Evolutionary conservation across 805 yeast species (phyloP).

Genomic region (Saccharomycopsis synnaedendra): DNA sequence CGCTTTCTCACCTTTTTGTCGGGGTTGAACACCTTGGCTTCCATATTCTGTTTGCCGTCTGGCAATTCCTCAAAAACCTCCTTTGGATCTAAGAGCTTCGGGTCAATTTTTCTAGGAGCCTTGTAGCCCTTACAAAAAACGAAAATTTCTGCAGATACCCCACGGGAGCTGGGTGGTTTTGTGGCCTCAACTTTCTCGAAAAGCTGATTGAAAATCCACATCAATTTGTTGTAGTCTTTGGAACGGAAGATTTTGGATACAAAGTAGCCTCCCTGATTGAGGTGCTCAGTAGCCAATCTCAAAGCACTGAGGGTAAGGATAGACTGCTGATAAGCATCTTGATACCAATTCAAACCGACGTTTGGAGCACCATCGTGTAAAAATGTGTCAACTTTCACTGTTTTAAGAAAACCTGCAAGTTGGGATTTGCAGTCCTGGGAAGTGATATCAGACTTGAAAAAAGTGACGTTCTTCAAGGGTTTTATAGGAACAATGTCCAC

Average conservation of each 20-base stretch:
- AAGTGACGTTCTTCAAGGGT: conserved; percentile 90
- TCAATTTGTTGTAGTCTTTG: conserved; percentile 91
- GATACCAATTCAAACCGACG: conserved; percentile 99
- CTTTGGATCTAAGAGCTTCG: conserved; percentile 80
- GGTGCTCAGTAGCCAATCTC: conserved; percentile 87
- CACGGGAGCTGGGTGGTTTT: conserved; percentile 97
- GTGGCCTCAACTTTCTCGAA: conserved; percentile 98
- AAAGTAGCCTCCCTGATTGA: conserved; percentile 86
- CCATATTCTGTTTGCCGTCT: conserved; percentile 64
- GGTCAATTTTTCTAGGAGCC: conserved; percentile 93
- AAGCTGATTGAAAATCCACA: conserved; percentile 96
- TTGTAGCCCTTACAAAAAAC: conserved; percentile 94
- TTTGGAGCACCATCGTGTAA: conserved; percentile 99
- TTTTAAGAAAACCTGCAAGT: conserved; percentile 90
- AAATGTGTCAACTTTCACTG: conserved; percentile 98
- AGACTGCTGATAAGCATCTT: conserved; percentile 97
- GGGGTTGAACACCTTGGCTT: conserved; percentile 90
- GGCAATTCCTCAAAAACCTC: conserved; percentile 90
- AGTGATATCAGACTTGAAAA: conserved; percentile 85
- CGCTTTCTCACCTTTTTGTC: conserved; percentile 83
- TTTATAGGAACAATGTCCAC: conserved; percentile 98
- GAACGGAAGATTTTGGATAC: conserved; percentile 96
- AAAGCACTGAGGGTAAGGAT: conserved; percentile 91
- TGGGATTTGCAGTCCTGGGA: conserved; percentile 96
- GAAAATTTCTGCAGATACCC: conserved; percentile 97